Base-by-base conservation (phyloP, 257 asterid genomes). In the Solanum raphanifolium region DNA sequence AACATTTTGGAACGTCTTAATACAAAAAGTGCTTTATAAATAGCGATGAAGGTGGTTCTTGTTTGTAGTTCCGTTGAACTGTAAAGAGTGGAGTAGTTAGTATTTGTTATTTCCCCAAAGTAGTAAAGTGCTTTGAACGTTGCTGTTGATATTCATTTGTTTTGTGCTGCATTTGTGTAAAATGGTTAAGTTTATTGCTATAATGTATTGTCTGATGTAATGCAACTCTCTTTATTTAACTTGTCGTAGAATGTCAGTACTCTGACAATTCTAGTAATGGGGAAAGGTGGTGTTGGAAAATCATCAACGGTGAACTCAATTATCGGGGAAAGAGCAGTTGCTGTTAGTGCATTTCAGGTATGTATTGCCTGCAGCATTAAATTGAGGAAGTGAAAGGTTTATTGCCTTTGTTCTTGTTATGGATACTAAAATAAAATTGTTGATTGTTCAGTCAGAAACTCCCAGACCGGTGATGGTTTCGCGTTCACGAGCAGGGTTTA, bases 221-320 rank as follows among this genome's bases (percentile, higher is more conserved):
- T 46, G 27, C 41, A 16, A 81, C 85, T 16, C 68, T 31, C 85
- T 29, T 46, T 46, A 29, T 81, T 46, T 46, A 43, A 46, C 41
- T 46, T 81, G 27, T 81, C 90, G 90, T 90, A 97, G 99, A 90
- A 95, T 83, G 98, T 96, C 60, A 90, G 86, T 90, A 93, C 98
- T 20, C 83, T 97, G 92, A 97, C 99, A 15, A 90, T 97, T 88
- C 95, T 97, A 83, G 98, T 97, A 85, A 94, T 96, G 98, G 99
- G 99, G 86, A 97, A 97, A 93, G 96, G 99, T 0, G 99, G 99
- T 76, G 99, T 97, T 86, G 99, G 99, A 73, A 97, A 97, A 92
- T 97, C 99, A 55, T 97, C 99, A 58, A 93, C 97, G 9, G 93
- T 97, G 88, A 97, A 97, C 88, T 97, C 99, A 29, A 92, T 97